Evolutionary conservation across 345 rosid genomes (phyloP).

Genomic region (Erucastrum elatum): DNA sequence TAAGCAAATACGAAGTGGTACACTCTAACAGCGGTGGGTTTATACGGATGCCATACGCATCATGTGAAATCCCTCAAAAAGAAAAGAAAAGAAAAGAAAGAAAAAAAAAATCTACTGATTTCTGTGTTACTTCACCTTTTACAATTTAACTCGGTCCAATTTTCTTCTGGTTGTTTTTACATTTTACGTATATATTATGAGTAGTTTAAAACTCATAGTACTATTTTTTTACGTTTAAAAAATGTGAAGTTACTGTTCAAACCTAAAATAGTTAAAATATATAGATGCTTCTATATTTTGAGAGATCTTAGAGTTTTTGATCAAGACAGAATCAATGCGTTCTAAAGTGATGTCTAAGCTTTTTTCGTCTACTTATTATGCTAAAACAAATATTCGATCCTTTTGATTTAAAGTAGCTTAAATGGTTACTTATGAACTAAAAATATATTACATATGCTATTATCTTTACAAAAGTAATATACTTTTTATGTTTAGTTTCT

Average conservation of each 20-base stretch:
- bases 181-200: not conserved
- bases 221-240: not conserved
- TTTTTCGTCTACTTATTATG: not conserved
- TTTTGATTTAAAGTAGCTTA: not conserved
- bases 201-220: not conserved
- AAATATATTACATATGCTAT: not conserved
- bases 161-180: not conserved
- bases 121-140: slow-evolving; percentile 14
- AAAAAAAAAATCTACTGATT: not conserved
- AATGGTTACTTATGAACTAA: not conserved
- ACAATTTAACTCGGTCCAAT: slow-evolving; percentile 12
- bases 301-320: not conserved
- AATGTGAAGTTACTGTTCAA: not conserved
- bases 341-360: not conserved
- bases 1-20: slow-evolving; percentile 33
- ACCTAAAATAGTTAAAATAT: not conserved
- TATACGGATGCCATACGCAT: slow-evolving; percentile 33
- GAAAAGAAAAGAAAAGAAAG: not conserved
- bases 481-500: not conserved
- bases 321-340: not conserved
- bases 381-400: not conserved
- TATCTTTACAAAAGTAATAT: not conserved
- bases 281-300: not conserved
- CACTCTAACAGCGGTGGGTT: slow-evolving; percentile 29
- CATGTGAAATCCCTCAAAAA: slow-evolving; percentile 23